phyloP scores from a whole-genome alignment of 345 rosid genomes.

The Camelina laxa region DNA sequence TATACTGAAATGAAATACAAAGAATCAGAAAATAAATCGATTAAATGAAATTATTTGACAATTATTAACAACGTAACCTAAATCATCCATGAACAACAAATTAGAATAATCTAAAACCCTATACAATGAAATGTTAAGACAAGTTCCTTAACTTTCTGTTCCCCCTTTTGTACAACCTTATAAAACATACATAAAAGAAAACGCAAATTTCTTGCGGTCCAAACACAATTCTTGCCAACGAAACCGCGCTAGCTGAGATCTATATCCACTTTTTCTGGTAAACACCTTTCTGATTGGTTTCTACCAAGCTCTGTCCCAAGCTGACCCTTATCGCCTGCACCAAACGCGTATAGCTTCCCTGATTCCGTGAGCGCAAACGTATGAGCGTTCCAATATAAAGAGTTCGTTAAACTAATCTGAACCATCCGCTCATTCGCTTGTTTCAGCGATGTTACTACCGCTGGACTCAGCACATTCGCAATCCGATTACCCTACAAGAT shows the following conservation, averaged over 20 bases:
- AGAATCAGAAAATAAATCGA: constrained; percentile 29
- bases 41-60: constrained; percentile 28
- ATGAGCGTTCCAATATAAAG: constrained; percentile 93
- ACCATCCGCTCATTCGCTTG: constrained; percentile 74
- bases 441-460: constrained; percentile 76
- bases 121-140: constrained; percentile 39
- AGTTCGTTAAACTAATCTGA: constrained; percentile 91
- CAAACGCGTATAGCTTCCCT: constrained; percentile 88
- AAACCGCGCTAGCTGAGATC: constrained; percentile 61
- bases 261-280: constrained; percentile 71
- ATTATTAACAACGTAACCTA: constrained; percentile 31
- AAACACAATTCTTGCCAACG: constrained; percentile 28
- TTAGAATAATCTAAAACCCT: constrained; percentile 38
- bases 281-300: constrained; percentile 78
- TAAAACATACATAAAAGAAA: constrained; percentile 16
- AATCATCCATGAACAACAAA: constrained; percentile 18
- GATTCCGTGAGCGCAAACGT: constrained; percentile 90
- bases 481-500: constrained; percentile 62
- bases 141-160: constrained; percentile 42
- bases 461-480: constrained; percentile 78
- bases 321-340: constrained; percentile 99
- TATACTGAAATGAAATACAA: constrained; percentile 13
- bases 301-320: constrained; percentile 76
- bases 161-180: constrained; percentile 39
- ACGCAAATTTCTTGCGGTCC: constrained; percentile 25